A percentile compares a stretch with the other conserved stretches of the same genome.
Evolutionary conservation across 352 stramenopile species (phyloP).

Genomic region (Phytophthora meadii): DNA sequence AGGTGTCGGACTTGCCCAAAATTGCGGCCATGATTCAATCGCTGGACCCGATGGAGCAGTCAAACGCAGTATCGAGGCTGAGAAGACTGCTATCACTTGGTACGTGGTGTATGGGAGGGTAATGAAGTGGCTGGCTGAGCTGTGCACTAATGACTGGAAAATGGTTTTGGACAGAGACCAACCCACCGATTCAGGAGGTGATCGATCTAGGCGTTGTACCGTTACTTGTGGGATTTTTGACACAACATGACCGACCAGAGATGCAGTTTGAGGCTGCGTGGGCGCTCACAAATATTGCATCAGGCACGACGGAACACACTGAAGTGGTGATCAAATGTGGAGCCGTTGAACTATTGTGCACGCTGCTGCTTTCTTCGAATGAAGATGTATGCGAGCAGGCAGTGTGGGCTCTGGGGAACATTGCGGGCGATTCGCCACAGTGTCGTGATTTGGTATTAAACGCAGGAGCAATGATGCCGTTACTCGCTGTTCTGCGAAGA

Average conservation of each 20-base stretch:
- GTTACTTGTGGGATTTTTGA: constrained; percentile 97
- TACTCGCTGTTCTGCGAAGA: constrained; percentile 95
- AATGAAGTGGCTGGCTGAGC: neutral
- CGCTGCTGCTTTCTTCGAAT: constrained; percentile 95
- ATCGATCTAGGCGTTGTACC: constrained; percentile 98
- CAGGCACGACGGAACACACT: constrained; percentile 98
- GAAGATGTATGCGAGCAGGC: constrained; percentile 97
- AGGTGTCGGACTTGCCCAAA: constrained; percentile 94
- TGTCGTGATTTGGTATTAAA: constrained; percentile 97
- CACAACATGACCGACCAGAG: constrained; percentile 91
- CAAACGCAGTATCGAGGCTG: constrained; percentile 96
- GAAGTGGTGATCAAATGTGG: constrained; percentile 97
- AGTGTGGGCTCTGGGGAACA: constrained; percentile 99
- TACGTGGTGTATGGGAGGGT: constrained; percentile 30
- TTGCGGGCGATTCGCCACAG: constrained; percentile 97
- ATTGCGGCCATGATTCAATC: constrained; percentile 96
- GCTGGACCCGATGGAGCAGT: constrained; percentile 91
- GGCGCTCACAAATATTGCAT: constrained; percentile 99
- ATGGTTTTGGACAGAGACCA: constrained; percentile 84
- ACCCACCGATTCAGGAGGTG: constrained; percentile 98
- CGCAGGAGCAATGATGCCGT: constrained; percentile 93
- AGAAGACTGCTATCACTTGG: constrained; percentile 97
- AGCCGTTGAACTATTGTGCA: constrained; percentile 97
- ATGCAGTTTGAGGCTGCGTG: constrained; percentile 99
- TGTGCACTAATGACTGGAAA: neutral